These are phyloP conservation scores for Sparassis latifolia DNA, from an alignment of 1,284 basidiomycete genomes.

Conservation along the genomic window DNA sequence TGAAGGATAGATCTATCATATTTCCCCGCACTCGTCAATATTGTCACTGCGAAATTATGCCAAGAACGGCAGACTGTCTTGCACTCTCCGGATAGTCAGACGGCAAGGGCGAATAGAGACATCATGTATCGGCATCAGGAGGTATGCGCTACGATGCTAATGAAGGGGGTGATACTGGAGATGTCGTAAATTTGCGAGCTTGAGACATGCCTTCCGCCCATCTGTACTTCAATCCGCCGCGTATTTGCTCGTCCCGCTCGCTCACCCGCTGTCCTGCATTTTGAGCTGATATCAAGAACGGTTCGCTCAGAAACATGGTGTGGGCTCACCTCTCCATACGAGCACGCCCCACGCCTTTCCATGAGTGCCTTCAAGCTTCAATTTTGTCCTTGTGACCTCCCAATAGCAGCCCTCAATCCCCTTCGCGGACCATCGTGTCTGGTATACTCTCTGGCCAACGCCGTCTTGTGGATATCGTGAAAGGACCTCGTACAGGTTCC, in stretches of 20 bases:
- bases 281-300: not conserved
- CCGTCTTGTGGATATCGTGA: slow-evolving; percentile 63
- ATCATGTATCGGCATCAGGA: too few relatives aligned
- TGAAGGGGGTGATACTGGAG: too few relatives aligned
- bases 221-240: slow-evolving; percentile 53
- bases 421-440: slow-evolving; percentile 67
- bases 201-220: slow-evolving; percentile 49
- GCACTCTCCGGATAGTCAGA: too few relatives aligned
- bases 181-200: not conserved
- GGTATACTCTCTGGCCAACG: slow-evolving; percentile 59
- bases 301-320: not conserved
- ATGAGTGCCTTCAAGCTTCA: slow-evolving; percentile 65
- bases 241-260: slow-evolving; percentile 43
- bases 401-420: slow-evolving; percentile 63
- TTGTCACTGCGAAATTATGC: too few relatives aligned
- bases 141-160: too few relatives aligned
- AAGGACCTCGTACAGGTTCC: slow-evolving; percentile 65
- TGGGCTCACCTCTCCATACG: slow-evolving; percentile 67
- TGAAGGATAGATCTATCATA: too few relatives aligned
- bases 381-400: slow-evolving; percentile 59
- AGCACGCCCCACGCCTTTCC: slow-evolving; percentile 76
- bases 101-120: too few relatives aligned
- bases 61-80: too few relatives aligned
- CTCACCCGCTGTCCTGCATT: slow-evolving; percentile 43
- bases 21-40: too few relatives aligned